Conservation (phyloP, 2,329 filamentous ascomycete species). For the Bisporella sp. region DNA sequence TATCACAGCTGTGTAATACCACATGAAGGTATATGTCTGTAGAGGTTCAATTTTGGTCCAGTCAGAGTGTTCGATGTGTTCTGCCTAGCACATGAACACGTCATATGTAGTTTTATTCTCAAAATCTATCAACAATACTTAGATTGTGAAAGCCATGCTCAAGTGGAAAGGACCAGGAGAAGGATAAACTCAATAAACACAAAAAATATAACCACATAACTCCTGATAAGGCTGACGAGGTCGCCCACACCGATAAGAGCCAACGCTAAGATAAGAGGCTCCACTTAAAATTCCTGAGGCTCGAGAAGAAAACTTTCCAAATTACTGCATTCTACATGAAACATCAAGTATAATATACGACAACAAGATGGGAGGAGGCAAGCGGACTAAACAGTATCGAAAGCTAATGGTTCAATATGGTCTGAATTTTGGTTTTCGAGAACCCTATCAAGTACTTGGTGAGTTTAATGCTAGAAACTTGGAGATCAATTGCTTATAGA, state of each 20-base stretch:
- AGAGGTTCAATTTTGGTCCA: too few relatives aligned
- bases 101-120: too few relatives aligned
- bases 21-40: too few relatives aligned
- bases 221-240: too few relatives aligned
- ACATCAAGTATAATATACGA: slow-evolving; percentile 18
- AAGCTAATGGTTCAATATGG: slow-evolving; percentile 94
- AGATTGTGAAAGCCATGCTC: too few relatives aligned
- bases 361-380: slow-evolving; percentile 49
- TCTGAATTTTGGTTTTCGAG: slow-evolving; percentile 81
- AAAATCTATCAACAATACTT: too few relatives aligned
- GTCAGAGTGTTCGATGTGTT: too few relatives aligned
- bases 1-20: too few relatives aligned
- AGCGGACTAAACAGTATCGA: slow-evolving; percentile 66
- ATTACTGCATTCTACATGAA: not conserved
- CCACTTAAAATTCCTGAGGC: not conserved
- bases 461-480: slow-evolving; percentile 20
- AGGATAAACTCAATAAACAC: too few relatives aligned
- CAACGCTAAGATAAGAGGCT: not conserved
- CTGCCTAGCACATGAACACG: too few relatives aligned
- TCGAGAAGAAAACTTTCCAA: not conserved
- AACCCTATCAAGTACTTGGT: slow-evolving; percentile 87
- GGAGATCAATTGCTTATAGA: slow-evolving; percentile 4
- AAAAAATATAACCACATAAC: too few relatives aligned
- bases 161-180: too few relatives aligned
- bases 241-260: slow-evolving; percentile 5